These are phyloP conservation scores for Fraxinus excelsior DNA, from an alignment of 257 asterid genomes.

Conservation along the genomic window DNA sequence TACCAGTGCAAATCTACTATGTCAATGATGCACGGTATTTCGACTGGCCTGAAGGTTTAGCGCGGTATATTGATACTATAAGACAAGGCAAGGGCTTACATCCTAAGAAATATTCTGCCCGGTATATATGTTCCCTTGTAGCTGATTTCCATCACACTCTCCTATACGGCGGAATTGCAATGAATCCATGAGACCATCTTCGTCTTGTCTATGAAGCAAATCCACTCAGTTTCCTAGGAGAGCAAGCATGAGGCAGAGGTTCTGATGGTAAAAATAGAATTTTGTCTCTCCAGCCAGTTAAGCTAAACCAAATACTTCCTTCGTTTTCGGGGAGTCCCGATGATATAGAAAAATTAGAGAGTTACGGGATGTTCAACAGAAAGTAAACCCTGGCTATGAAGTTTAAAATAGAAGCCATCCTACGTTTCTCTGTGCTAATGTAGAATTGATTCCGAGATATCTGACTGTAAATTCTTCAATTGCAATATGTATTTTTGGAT, in stretches of 20 bases:
- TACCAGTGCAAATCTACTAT: slow-evolving; percentile 87
- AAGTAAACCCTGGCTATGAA: slow-evolving; percentile 86
- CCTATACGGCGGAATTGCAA: slow-evolving; percentile 79
- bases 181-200: slow-evolving; percentile 95
- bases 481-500: too few relatives aligned
- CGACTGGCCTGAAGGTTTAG: slow-evolving; percentile 92
- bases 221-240: slow-evolving; percentile 82
- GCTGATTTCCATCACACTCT: slow-evolving; percentile 95
- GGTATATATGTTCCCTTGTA: slow-evolving; percentile 91
- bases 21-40: slow-evolving; percentile 92
- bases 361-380: slow-evolving; percentile 89
- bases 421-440: too few relatives aligned
- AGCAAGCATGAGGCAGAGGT: slow-evolving; percentile 91
- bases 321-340: slow-evolving; percentile 83
- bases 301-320: slow-evolving; percentile 84
- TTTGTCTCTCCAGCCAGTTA: slow-evolving; percentile 77
- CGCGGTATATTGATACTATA: slow-evolving; percentile 71
- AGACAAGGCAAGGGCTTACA: slow-evolving; percentile 85
- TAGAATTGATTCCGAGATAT: too few relatives aligned
- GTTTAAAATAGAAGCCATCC: slow-evolving; percentile 35
- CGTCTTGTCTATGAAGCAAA: slow-evolving; percentile 97
- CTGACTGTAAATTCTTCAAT: too few relatives aligned
- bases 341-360: slow-evolving; percentile 74
- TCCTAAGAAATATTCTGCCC: slow-evolving; percentile 89
- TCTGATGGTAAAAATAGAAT: slow-evolving; percentile 76